phyloP scores from a whole-genome alignment of 1,284 basidiomycete species.

The Irpex rosettiformis region DNA sequence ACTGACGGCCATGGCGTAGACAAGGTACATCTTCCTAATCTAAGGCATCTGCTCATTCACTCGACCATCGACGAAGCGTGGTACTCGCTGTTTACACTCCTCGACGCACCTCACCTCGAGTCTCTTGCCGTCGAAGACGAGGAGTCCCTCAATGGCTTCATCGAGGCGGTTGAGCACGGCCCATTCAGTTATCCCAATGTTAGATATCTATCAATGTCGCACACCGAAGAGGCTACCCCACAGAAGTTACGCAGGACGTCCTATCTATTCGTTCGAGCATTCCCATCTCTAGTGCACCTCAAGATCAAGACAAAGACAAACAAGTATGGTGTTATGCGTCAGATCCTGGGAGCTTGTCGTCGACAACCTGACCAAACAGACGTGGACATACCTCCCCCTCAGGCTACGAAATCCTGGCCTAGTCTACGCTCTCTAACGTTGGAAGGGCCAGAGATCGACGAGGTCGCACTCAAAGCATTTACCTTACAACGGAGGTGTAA shows the following conservation, averaged over 20 bases:
- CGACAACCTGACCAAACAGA: not conserved
- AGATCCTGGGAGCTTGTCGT: not conserved
- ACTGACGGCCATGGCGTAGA: not conserved
- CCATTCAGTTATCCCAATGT: not conserved
- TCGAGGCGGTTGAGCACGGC: not conserved
- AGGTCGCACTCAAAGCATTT: not conserved
- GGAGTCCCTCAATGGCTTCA: slow-evolving; percentile 1
- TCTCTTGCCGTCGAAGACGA: slow-evolving; percentile 1
- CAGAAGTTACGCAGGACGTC: not conserved
- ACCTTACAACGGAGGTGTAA: not conserved
- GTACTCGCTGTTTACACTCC: not conserved
- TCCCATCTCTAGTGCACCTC: not conserved
- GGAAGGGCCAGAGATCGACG: not conserved
- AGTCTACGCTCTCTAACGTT: not conserved
- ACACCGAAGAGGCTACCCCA: not conserved
- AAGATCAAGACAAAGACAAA: not conserved
- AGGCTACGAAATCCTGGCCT: not conserved
- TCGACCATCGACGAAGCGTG: not conserved
- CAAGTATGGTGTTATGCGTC: slow-evolving; percentile 1
- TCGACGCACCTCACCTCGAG: not conserved
- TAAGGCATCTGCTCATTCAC: not conserved
- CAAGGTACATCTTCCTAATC: not conserved
- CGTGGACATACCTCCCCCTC: not conserved
- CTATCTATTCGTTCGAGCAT: not conserved
- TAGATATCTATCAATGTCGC: not conserved